Conservation (phyloP, 2,329 filamentous ascomycete species). For the Neoscytalidium dimidiatum region DNA sequence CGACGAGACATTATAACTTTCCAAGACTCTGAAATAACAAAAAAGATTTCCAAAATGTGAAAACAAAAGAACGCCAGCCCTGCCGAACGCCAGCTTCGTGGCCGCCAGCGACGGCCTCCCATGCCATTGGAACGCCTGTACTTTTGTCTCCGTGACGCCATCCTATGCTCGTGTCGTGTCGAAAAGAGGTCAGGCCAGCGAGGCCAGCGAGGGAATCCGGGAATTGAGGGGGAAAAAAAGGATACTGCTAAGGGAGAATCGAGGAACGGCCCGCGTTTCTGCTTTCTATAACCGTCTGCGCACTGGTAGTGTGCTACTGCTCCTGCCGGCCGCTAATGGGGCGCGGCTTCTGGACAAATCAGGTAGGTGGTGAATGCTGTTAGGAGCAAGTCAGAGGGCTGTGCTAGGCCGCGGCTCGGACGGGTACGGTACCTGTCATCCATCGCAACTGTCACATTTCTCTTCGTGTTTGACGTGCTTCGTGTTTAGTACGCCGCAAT, state of each 20-base stretch:
- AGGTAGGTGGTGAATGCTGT: constrained; percentile 30
- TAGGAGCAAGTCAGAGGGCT: not conserved
- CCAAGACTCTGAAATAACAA: not conserved
- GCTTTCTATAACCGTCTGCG: constrained; percentile 24
- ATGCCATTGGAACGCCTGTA: constrained; percentile 42
- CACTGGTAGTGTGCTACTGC: not conserved
- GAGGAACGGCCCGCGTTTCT: constrained; percentile 30
- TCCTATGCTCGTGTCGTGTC: constrained; percentile 40
- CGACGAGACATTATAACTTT: constrained; percentile 18
- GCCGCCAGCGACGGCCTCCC: constrained; percentile 32
- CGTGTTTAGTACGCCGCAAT: constrained; percentile 43
- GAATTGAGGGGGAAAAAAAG: not conserved
- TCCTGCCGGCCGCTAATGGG: not conserved
- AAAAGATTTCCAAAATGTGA: constrained; percentile 33
- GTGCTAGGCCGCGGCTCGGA: not conserved
- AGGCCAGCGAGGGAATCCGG: not conserved
- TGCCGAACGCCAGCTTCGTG: constrained; percentile 40
- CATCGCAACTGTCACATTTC: constrained; percentile 49
- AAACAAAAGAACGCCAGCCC: constrained; percentile 37
- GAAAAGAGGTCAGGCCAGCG: constrained; percentile 21
- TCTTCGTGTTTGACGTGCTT: constrained; percentile 50
- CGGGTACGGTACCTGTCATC: constrained; percentile 39
- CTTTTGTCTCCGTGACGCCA: constrained; percentile 42
- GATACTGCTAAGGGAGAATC: constrained; percentile 24
- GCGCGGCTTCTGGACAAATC: constrained; percentile 27